These are phyloP conservation scores for Talaromyces atroroseus DNA, from an alignment of 2,329 filamentous ascomycete species.

Conservation along the genomic window DNA sequence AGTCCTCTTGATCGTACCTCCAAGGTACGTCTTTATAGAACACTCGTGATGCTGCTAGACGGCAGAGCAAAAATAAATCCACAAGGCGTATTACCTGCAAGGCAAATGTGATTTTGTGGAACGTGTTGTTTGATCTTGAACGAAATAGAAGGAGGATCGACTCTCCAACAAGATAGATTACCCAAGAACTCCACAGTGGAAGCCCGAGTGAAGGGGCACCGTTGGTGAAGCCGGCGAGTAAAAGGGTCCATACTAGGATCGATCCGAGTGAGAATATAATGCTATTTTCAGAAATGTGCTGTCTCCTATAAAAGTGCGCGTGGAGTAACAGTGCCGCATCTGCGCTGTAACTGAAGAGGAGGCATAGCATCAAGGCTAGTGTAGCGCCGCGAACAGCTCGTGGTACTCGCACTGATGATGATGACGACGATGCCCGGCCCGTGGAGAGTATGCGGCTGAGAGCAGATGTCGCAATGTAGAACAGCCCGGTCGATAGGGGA, in stretches of 20 bases:
- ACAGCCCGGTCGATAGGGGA: conserved; percentile 24
- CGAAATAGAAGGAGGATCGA: conserved; percentile 20
- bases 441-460: conserved; percentile 53
- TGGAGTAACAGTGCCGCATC: conserved; percentile 18
- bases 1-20: not conserved
- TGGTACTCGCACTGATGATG: conserved; percentile 30
- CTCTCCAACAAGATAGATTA: conserved; percentile 55
- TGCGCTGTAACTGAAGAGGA: conserved; percentile 32
- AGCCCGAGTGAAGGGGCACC: conserved; percentile 53
- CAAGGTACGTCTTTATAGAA: not conserved
- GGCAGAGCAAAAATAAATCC: conserved; percentile 5
- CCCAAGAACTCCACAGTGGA: conserved; percentile 59
- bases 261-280: conserved; percentile 13
- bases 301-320: not conserved
- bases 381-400: conserved; percentile 40
- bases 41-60: not conserved
- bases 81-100: conserved; percentile 6
- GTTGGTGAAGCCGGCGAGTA: conserved; percentile 52
- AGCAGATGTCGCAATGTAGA: conserved; percentile 49
- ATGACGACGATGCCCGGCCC: conserved; percentile 27
- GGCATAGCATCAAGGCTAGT: conserved; percentile 23
- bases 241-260: conserved; percentile 58
- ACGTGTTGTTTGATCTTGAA: conserved; percentile 30
- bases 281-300: conserved; percentile 1
- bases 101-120: not conserved